Evolutionary conservation across 2,329 filamentous ascomycete genomes (phyloP).

Genomic region (Pseudopyrenochaeta lycopersici): DNA sequence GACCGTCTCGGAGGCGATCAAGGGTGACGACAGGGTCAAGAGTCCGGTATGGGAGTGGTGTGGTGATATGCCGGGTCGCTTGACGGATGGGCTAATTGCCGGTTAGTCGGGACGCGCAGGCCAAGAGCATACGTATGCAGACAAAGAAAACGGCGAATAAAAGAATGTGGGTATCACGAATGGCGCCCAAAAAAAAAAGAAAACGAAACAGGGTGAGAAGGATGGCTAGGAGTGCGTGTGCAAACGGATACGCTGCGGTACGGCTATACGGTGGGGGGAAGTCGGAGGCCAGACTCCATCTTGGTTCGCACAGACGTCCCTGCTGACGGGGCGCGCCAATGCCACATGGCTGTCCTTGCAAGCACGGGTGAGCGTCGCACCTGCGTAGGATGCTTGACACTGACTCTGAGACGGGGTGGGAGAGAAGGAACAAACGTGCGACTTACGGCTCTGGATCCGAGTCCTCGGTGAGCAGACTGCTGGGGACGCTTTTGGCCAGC

Average conservation of each 20-base stretch:
- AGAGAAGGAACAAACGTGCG: conserved; percentile 17
- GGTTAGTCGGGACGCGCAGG: conserved; percentile 34
- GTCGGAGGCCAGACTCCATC: conserved; percentile 25
- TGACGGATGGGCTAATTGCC: conserved; percentile 37
- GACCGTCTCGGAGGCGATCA: conserved; percentile 52
- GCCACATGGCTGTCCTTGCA: conserved; percentile 13
- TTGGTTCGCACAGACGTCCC: conserved; percentile 25
- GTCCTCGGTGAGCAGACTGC: conserved; percentile 61
- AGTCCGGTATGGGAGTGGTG: conserved; percentile 60
- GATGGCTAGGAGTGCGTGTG: conserved; percentile 15
- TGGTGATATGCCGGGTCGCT: conserved; percentile 54
- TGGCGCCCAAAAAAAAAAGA: too few species aligned
- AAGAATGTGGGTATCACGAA: conserved; percentile 9
- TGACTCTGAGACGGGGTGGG: conserved; percentile 14
- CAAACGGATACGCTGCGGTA: conserved; percentile 14
- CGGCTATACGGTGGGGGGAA: conserved; percentile 32
- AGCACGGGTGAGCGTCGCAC: conserved; percentile 9
- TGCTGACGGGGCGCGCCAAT: conserved; percentile 24
- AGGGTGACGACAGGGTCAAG: conserved; percentile 59
- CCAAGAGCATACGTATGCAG: conserved; percentile 18
- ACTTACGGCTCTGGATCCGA: conserved; percentile 61
- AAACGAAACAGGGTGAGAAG: conserved; percentile 18
- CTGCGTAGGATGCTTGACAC: conserved; percentile 10
- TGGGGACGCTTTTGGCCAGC: conserved; percentile 55
- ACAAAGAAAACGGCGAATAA: conserved; percentile 21